Base-by-base conservation (phyloP, 352 stramenopile genomes). In the Pilasporangium apinafurcum region DNA sequence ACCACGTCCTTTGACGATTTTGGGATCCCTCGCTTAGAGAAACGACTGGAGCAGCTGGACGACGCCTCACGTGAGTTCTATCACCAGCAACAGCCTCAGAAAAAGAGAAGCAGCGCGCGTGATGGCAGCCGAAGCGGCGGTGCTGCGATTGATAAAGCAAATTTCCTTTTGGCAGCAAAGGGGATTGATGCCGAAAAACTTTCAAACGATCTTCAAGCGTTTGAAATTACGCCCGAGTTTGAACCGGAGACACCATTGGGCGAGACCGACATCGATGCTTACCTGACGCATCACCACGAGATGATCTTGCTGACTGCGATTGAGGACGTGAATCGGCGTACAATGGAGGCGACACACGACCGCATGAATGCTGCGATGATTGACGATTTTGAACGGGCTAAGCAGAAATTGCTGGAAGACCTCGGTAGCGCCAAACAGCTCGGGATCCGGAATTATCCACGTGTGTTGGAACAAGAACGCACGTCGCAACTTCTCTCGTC, bases 301-400 rank as follows among this genome's bases (percentile, higher is more conserved):
- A 94, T 94, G 79, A 92, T 96, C 56, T 72, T 95, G 29, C 59
- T 95, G 24, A 92, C 81, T n/a, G 80, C 85, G 37, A 90, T 96
- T 28, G 83, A 96, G 44, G 82, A 95, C 45, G 78, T 86, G 13
- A 87, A 81, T 47, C 77, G 67, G 37, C 79, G 68, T 57, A 92
- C 75, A 12, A 80, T 89, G 37, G 72, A 86, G 34, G 66, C 75
- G 14, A 89, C 76, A 4, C 81, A 93, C 44, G 78, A 93, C 40
- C 71, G 69, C 37, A 90, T 89, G 72, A 89, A 91, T 59, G 73
- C 83, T 25, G 72, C 81, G 24, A 86, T 93, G 67, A 89, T 89
- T 49, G 76, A 91, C 50, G 81, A 93, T 51, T 93, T 91, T 60
- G 78, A 93, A 36, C 37, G 57, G 13, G 66, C 73, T 35, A 93